Base-by-base conservation (phyloP, 169 alveolate species). In the Eimeria zaria region DNA sequence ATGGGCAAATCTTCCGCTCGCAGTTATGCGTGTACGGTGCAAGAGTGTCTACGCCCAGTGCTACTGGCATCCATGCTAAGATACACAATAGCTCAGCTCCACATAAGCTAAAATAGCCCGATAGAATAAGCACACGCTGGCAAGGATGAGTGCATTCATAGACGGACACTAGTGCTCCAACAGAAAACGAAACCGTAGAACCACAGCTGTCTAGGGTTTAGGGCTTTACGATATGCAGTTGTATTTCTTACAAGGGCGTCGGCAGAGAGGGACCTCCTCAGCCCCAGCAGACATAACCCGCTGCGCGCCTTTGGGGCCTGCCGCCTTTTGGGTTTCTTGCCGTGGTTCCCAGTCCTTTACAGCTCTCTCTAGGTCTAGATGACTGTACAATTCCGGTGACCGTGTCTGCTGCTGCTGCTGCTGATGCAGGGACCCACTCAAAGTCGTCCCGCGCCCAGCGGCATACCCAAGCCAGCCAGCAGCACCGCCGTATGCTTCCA, bases 181-280 rank as follows among this genome's bases (percentile, higher is more conserved):
- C 53, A 3, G 7, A 20, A 2, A 18, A 16, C 55, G 83, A 41
- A 20, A 0, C 83, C 53, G 14, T 18, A 39, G 1, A 73, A 73
- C 6, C 51, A 73, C 36, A 0, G 3, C 30, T 73, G 46, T 36
- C 33, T 73, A 1, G 33, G 30, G 33, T 39, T 0, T 73, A 44
- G 14, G 9, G n/a, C 22, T 22, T 16, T 39, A 73, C n/a, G 39
- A 33, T 73, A 20, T 73, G 83, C 55, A 16, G 71, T 27, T 55
- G 41, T 55, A n/a, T n/a, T 48, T 39, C 91, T 84, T 84, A 84
- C 91, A 27, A 16, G 91, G 53, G 55, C 91, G 91, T 55, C 91
- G 74, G 55, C 76, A 84, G 16, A 58, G 78, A 53, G 91, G 91
- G 58, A 84, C 30, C 74, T 84, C 74, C 33, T 36, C 78, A 41